Evolutionary conservation across 257 asterid species (phyloP), one percentile per base, ranked within the genome.

Genomic region (Ilex asprella): DNA sequence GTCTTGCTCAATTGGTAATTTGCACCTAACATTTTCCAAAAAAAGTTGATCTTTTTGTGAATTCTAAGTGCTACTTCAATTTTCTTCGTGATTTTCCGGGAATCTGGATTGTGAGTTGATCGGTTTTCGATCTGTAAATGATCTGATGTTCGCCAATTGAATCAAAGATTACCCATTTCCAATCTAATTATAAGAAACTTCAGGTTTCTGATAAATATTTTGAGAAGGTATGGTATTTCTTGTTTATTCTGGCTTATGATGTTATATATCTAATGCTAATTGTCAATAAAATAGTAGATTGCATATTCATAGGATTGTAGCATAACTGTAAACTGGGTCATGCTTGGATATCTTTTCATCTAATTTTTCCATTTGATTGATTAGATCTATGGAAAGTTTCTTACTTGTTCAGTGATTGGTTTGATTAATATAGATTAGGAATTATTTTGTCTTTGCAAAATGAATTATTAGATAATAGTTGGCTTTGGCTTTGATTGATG

Each of bases 81-180:
- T 75, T 81, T 75, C 79, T 67, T 3, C 75, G 8, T 61, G 31
- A 41, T 61, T 67, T 70, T 64, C 16, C 59, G 78, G 78, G 72
- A 77, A 69, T 66, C 75, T 77, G 80, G 83, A 69, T 71, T 79
- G 77, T 65, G 82, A 82, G 73, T 76, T 69, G 71, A 67, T 73
- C 75, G 74, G 66, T 75, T 82, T 73, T 79, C 72, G 91, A 87
- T 91, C 96, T 82, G 83, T 71, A 70, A 10, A 72, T 72, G 76
- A 77, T 80, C 79, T 59, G 78, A 76, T 84, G 81, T 59, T 77
- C 84, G 72, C 69, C 76, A 70, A 73, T 49, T 84, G 68, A 74
- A 64, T 70, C 56, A 31, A 14, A 58, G 47, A 44, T 56, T 76
- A 51, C 68, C 56, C 67, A 60, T 70, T 21, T 59, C 55, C 72